A percentile compares a stretch with the other conserved stretches of the same genome.
Conservation (phyloP, 306 rosid species). For the Leucaena leucocephala region DNA sequence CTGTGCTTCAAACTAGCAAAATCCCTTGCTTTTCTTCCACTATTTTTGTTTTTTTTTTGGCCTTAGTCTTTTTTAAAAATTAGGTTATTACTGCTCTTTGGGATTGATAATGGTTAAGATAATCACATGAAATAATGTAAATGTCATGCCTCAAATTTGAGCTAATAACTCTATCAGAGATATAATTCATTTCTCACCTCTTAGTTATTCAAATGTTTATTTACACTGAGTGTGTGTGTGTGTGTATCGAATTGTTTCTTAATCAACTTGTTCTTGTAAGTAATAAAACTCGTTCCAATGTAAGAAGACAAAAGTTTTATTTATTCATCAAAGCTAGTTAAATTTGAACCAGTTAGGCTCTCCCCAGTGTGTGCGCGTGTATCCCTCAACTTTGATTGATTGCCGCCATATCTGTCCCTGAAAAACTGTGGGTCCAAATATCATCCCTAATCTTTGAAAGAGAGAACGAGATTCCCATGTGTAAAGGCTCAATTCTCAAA, state of each 20-base stretch:
- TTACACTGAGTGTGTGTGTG: background rate
- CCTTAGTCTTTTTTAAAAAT: background rate
- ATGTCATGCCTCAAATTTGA: background rate
- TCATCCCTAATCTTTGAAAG: background rate
- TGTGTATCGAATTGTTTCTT: background rate
- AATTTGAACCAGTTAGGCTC: background rate
- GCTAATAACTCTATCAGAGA: too few relatives aligned
- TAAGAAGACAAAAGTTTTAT: background rate
- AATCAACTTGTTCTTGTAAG: background rate
- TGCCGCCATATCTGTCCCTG: too few relatives aligned
- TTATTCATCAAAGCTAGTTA: background rate
- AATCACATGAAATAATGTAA: background rate
- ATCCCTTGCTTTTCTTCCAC: background rate
- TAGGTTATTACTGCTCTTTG: background rate
- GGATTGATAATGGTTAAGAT: background rate
- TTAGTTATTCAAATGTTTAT: background rate
- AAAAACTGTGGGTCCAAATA: background rate
- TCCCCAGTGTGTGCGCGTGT: background rate
- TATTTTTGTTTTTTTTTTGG: too few relatives aligned
- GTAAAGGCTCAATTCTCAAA: constrained; percentile 1
- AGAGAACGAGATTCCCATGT: background rate
- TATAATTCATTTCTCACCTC: background rate
- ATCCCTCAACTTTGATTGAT: background rate
- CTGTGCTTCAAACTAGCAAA: background rate
- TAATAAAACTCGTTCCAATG: background rate